Evolutionary conservation across 2,329 filamentous ascomycete species (phyloP), one percentile per base, ranked within the genome.

Genomic region (Colletotrichum spaethianum): DNA sequence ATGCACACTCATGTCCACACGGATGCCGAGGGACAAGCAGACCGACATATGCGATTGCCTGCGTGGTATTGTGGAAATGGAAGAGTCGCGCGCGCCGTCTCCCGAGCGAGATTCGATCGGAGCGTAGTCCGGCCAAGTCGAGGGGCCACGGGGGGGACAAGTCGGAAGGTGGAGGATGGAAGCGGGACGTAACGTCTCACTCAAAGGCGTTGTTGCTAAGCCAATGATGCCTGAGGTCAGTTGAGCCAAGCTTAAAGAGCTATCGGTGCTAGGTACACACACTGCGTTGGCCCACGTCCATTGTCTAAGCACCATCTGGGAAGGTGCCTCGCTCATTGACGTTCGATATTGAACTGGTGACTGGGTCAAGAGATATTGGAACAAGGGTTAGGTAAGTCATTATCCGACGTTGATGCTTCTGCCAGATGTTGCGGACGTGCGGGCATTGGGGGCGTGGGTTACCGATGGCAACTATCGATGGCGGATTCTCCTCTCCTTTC

Each of bases 21-120:
- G 50, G 46, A 50, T 52, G 70, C 59, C 65, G 65, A 72, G 59
- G 59, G 46, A 62, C 61, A 44, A 38, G 42, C 52, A 55, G 60
- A 46, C 65, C 59, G 53, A 38, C 44, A 52, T 28, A 59, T 69
- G 53, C 53, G 59, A 68, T 53, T 46, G 52, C 57, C 69, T 72
- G 69, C 69, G 63, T 63, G 57, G 23, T 40, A 52, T 63, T 57
- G 57, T 36, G 64, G 64, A 72, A 63, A 57, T 40, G 68, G 50
- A 62, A 71, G 59, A 69, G 53, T 56, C 40, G 57, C 59, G 55
- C 69, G 36, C 65, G 52, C 65, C 59, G 57, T 55, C 44, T 60
- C 65, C 69, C 65, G 65, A 60, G 69, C 65, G 57, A 72, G 69
- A 72, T 64, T 65, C 65, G 70, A 72, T 69, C 70, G 70, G 70